Base-by-base conservation (phyloP, 2,329 filamentous ascomycete genomes). In the Cytospora piceicola region DNA sequence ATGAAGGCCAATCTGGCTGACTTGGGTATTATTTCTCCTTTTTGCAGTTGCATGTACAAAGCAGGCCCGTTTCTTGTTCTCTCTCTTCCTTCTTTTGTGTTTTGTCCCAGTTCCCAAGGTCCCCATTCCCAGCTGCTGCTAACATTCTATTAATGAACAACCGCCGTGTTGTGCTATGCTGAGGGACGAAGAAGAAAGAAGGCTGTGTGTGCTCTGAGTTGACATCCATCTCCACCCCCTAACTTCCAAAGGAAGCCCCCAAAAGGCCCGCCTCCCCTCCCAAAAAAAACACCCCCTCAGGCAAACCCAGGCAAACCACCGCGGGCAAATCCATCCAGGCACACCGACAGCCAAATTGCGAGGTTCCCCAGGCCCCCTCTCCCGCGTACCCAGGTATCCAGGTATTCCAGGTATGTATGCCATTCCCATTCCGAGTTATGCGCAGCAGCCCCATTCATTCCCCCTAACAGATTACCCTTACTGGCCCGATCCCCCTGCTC, bases 11-110 rank as follows among this genome's bases (percentile, higher is more conserved):
- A 63, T 63, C 61, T 63, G 39, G 39, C 61, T 63, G 53, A 51
- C 56, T 57, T 46, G 53, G 53, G 53, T 63, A 46, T 57, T 66
- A 46, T 66, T 53, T 58, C 62, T 62, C 52, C 24, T 63, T 42
- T 58, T 67, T 36, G 39, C 17, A 53, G 32, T 63, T 55, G 32
- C 46, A 22, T 49, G 46, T 49, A 54, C 61, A 52, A 52, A 22
- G 29, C 53, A 39, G 56, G 34, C 51, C 59, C 59, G 12, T 51
- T 58, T 24, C 27, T 56, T 58, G 20, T 53, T 52, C 22, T 58
- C 66, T 66, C 56, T 46, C 60, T 63, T 59, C 42, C 66, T 46
- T 55, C 27, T 32, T 17, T 56, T 24, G 14, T 49, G 46, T 49
- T 46, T 49, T 49, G 46, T 49, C n/a, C 22, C 22, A 22, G 42